Evolutionary conservation across 1,284 basidiomycete genomes (phyloP), one percentile per base, ranked within the genome.

Genomic region (Ustilago shanxiensis): DNA sequence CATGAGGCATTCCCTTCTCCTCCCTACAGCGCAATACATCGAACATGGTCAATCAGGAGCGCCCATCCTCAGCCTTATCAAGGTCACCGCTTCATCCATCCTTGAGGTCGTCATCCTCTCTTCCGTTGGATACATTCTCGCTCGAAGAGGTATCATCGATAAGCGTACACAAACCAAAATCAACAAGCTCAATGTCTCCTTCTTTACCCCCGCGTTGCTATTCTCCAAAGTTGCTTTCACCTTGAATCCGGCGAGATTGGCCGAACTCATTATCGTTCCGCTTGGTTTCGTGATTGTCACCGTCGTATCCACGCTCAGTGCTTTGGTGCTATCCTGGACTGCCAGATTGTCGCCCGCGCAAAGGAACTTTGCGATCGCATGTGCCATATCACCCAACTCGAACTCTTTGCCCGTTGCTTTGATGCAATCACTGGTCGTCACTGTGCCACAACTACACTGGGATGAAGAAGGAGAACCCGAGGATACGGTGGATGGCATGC

Each of bases 401-500:
- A 98, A 98, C 85, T 95, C 94, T 6, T 89, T 98, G 1, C 95
- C 95, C 0, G 94, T 97, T 49, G 95, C 95, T 0, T 89, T 98
- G 37, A 92, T 94, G 91, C 93, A 96, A 87, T 93, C 91, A 72
- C 90, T 98, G 24, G 94, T 94, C 8, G 88, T 92, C 60, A 92
- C 93, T 10, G 94, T 97, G 0, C 92, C 92, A 0, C 91, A 91
- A 13, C 89, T 98, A 35, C 91, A 92, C 83, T 95, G 95, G 94
- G 92, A 90, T 18, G 85, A 89, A 7, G 60, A 78, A n/a, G 84
- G 84, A 10, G 72, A 81, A 35, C 83, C 83, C 16, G 91, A 93
- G 60, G 95, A 98, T 83, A 92, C 90, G 77, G 89, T 91, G 79
- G 90, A 95, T 79, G 90, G 92, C 37, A 97, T 97, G 93, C 89